Conservation (phyloP, 202 grass and related monocot species). For the Carex sylvatica region DNA sequence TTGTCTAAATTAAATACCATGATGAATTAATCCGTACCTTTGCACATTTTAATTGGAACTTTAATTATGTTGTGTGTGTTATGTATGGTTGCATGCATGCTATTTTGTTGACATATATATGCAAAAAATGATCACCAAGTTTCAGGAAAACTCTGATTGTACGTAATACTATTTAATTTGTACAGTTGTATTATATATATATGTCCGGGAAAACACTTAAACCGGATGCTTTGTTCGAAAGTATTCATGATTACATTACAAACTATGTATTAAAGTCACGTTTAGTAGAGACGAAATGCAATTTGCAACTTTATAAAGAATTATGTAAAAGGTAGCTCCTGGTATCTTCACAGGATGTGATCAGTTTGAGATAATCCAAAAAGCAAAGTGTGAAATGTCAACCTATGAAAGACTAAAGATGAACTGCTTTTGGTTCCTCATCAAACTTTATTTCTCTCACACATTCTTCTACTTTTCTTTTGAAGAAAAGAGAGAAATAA, state of each 20-base stretch:
- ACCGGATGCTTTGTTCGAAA: background rate
- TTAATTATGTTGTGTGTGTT: too few species aligned
- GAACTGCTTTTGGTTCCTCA: constrained; percentile 23
- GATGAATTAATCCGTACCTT: background rate
- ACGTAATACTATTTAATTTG: background rate
- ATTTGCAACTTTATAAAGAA: constrained; percentile 3
- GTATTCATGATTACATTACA: background rate
- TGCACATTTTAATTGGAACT: too few species aligned
- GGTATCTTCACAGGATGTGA: constrained; percentile 34
- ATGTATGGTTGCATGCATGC: background rate
- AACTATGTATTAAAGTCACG: background rate
- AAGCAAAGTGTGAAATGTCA: constrained; percentile 47
- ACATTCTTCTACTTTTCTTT: constrained; percentile 30
- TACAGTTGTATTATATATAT: background rate
- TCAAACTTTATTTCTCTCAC: constrained; percentile 36
- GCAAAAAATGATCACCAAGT: background rate
- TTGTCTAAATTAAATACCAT: background rate
- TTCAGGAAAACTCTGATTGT: background rate
- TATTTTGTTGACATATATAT: background rate
- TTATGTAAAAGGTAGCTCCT: constrained; percentile 10
- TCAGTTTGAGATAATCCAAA: constrained; percentile 36
- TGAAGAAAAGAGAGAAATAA: constrained; percentile 41
- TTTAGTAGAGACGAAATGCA: background rate
- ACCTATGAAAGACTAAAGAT: constrained; percentile 57
- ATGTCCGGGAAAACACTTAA: background rate